phyloP scores from a whole-genome alignment of 352 stramenopile species.

The Phytophthora sp. region DNA sequence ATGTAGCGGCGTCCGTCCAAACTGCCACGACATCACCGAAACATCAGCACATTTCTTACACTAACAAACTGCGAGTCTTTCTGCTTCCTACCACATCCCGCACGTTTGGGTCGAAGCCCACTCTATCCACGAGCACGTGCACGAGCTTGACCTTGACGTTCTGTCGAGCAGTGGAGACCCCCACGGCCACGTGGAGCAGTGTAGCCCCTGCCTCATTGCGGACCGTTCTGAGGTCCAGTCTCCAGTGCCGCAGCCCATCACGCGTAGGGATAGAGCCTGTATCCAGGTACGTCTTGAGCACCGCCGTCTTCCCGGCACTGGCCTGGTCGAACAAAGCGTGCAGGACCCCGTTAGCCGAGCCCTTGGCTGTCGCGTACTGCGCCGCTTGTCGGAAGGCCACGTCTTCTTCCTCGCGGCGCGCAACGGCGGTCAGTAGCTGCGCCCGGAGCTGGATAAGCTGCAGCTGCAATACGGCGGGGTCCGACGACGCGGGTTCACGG shows the following conservation, averaged over 20 bases:
- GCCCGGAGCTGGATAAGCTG: conserved; percentile 56
- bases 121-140: conserved; percentile 64
- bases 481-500: conserved; percentile 17
- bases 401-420: conserved; percentile 71
- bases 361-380: conserved; percentile 69
- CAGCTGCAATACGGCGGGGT: conserved; percentile 46
- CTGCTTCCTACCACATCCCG: conserved; percentile 52
- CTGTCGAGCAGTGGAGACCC: conserved; percentile 69
- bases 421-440: conserved; percentile 52
- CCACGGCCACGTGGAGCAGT: conserved; percentile 74
- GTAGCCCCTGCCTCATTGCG: conserved; percentile 70
- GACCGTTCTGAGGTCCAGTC: conserved; percentile 57
- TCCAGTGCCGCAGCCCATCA: conserved; percentile 78
- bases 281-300: conserved; percentile 65
- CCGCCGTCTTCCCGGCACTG: conserved; percentile 57
- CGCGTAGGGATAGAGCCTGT: conserved; percentile 79
- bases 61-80: background rate
- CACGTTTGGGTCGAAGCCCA: conserved; percentile 79
- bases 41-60: background rate
- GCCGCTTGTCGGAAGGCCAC: conserved; percentile 61
- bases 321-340: conserved; percentile 82
- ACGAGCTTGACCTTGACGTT: conserved; percentile 74
- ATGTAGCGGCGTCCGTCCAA: conserved; percentile 78
- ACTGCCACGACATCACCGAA: conserved; percentile 38
- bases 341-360: conserved; percentile 74